phyloP scores from a whole-genome alignment of 192 early-diverging fungal species.

The Allomyces arbusculus region DNA sequence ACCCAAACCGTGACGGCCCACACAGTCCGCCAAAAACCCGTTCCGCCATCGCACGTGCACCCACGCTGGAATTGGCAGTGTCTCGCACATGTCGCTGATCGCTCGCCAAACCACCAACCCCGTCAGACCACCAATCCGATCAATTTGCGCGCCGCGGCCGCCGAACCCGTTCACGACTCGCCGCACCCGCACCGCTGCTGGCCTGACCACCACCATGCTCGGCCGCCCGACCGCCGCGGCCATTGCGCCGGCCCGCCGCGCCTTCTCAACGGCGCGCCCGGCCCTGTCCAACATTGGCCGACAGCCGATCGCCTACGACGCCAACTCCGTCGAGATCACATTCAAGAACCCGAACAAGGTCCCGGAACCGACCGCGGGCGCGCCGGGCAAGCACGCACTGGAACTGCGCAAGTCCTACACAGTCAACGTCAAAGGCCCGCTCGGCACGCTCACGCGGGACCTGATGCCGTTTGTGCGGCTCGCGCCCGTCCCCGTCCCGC shows the following conservation, averaged over 20 bases:
- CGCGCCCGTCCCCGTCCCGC: constrained; percentile 2
- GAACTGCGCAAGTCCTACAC: constrained; percentile 34
- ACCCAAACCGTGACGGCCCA: no score
- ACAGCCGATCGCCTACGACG: constrained; percentile 45
- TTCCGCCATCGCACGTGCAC: no score
- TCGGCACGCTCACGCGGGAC: constrained; percentile 54
- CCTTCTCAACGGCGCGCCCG: constrained; percentile 20
- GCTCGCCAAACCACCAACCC: no score
- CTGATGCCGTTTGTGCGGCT: constrained; percentile 64
- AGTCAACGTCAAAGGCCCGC: constrained; percentile 57
- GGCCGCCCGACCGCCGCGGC: no score
- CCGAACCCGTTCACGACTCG: no score
- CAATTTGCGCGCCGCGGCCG: no score
- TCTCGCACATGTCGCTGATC: no score
- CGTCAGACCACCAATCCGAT: no score
- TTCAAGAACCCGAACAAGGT: constrained; percentile 29
- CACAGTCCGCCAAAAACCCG: no score
- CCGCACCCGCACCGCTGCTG: no score
- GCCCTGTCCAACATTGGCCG: constrained; percentile 63
- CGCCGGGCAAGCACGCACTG: background rate
- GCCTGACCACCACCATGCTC: no score
- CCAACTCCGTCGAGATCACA: constrained; percentile 45
- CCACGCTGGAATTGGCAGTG: no score
- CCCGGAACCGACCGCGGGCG: constrained; percentile 21
- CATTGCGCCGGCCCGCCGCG: constrained; percentile 3